phyloP scores from a whole-genome alignment of 768 basidiomycete genomes.

The Lentinula lateritia region DNA sequence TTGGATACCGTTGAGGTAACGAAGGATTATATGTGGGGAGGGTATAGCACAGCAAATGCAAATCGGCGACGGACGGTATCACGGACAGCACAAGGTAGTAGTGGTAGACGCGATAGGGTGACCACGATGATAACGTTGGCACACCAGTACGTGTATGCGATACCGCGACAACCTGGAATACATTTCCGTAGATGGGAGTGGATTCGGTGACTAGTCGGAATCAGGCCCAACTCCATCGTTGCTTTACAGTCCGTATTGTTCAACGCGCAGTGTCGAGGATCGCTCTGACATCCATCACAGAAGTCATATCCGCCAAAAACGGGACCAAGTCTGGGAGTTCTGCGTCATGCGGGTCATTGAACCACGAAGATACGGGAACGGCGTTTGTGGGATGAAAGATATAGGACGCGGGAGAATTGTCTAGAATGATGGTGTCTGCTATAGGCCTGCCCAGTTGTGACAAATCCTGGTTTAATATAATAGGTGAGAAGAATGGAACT shows the following conservation, averaged over 20 bases:
- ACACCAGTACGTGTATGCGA: neutral
- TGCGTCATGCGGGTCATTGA: slow-evolving; percentile 72
- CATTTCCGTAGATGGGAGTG: neutral
- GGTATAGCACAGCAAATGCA: neutral
- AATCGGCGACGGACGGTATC: neutral
- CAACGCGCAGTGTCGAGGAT: slow-evolving; percentile 43
- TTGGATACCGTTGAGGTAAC: neutral
- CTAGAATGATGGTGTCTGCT: slow-evolving; percentile 66
- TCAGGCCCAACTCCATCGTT: neutral
- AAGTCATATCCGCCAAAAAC: slow-evolving; percentile 58
- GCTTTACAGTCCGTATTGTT: neutral
- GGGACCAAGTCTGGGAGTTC: slow-evolving; percentile 66
- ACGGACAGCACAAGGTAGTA: neutral
- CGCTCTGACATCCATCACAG: slow-evolving; percentile 50
- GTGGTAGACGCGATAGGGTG: neutral
- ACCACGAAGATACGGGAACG: slow-evolving; percentile 75
- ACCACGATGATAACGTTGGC: neutral
- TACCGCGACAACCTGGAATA: neutral
- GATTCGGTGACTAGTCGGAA: too few species aligned
- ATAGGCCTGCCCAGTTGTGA: slow-evolving; percentile 72
- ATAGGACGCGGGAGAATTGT: slow-evolving; percentile 75
- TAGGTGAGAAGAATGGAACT: neutral
- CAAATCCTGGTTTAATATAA: slow-evolving; percentile 42
- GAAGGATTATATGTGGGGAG: neutral
- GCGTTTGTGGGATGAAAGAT: slow-evolving; percentile 82